Evolutionary conservation across 371 early-diverging fungal species (phyloP).

Genomic region (Mucor velutinosus): DNA sequence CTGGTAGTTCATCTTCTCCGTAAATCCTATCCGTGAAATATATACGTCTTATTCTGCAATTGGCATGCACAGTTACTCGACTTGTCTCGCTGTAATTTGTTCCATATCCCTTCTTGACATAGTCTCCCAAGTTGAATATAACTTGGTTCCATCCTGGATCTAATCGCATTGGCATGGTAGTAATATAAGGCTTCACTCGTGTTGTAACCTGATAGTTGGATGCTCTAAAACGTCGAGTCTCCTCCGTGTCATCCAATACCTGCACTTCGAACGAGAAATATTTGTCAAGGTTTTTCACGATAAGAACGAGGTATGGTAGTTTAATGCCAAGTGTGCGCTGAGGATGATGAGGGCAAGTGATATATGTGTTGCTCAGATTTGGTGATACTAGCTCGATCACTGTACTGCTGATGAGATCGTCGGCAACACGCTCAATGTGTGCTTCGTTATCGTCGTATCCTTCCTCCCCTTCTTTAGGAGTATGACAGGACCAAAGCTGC

Average conservation of each 20-base stretch:
- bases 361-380: slow-evolving; percentile 82
- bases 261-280: slow-evolving; percentile 93
- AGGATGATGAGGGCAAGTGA: slow-evolving; percentile 79
- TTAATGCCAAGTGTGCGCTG: slow-evolving; percentile 90
- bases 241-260: slow-evolving; percentile 81
- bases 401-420: slow-evolving; percentile 81
- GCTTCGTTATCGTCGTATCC: slow-evolving; percentile 24
- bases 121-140: slow-evolving; percentile 85
- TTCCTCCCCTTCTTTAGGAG: slow-evolving; percentile 34
- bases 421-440: slow-evolving; percentile 78
- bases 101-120: slow-evolving; percentile 86
- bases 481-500: slow-evolving; percentile 81
- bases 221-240: slow-evolving; percentile 80
- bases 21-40: slow-evolving; percentile 91
- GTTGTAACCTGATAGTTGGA: slow-evolving; percentile 92
- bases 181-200: slow-evolving; percentile 84
- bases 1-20: slow-evolving; percentile 91
- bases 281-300: slow-evolving; percentile 85
- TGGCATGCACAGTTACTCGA: slow-evolving; percentile 91
- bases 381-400: slow-evolving; percentile 82
- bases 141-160: slow-evolving; percentile 98
- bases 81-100: slow-evolving; percentile 88
- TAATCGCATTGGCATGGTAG: slow-evolving; percentile 92
- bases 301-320: slow-evolving; percentile 84
- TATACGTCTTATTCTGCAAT: slow-evolving; percentile 84